Evolutionary conservation across 345 rosid species (phyloP).

Genomic region (Salix purpurea): DNA sequence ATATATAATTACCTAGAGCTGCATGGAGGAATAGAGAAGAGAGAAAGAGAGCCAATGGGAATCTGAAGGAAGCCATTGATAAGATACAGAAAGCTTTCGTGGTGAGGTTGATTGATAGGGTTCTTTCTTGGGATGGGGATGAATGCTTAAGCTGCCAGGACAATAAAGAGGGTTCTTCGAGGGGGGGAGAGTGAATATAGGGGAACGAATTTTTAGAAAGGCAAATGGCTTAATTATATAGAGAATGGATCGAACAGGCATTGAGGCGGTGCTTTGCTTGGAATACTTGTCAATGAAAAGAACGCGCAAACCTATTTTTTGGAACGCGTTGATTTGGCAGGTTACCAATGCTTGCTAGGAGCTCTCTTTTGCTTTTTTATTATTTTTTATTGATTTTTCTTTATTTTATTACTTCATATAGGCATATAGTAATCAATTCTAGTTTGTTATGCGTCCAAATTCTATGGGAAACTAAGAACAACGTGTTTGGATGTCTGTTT

Average conservation of each 20-base stretch:
- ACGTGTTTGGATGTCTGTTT: neutral
- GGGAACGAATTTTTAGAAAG: neutral
- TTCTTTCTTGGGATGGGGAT: neutral
- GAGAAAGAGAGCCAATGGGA: conserved; percentile 44
- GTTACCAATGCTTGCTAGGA: neutral
- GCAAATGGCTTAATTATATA: neutral
- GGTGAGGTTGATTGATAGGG: neutral
- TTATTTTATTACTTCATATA: neutral
- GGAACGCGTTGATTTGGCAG: neutral
- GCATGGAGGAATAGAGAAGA: conserved; percentile 61
- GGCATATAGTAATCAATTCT: neutral
- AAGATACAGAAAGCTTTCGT: neutral
- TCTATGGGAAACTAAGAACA: neutral
- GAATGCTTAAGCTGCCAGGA: neutral
- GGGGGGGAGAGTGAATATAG: neutral
- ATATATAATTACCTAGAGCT: conserved; percentile 43
- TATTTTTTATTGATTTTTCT: neutral
- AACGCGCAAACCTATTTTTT: neutral
- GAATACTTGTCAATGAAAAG: neutral
- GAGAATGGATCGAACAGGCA: neutral
- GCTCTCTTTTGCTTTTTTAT: neutral
- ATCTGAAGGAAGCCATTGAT: conserved; percentile 58
- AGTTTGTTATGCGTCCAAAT: neutral
- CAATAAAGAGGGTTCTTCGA: conserved; percentile 11
- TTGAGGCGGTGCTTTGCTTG: neutral